Conservation (phyloP, 345 rosid genomes). For the Camelina neglecta region DNA sequence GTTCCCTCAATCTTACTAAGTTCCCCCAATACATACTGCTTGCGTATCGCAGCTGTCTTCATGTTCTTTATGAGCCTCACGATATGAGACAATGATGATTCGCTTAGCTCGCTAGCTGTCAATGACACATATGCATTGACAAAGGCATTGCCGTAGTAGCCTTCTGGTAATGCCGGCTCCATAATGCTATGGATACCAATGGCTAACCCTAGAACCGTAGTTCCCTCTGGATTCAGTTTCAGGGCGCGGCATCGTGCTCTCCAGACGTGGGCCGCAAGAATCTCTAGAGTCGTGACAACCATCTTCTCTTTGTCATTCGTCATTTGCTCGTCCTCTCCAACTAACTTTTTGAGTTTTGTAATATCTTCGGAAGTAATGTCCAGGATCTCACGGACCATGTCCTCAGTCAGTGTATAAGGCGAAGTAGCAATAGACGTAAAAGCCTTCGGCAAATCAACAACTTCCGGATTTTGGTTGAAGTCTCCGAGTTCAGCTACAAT, state of each 20-base stretch:
- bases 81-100: conserved; percentile 34
- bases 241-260: conserved; percentile 50
- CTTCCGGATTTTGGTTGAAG: not conserved
- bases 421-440: conserved; percentile 27
- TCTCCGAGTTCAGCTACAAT: not conserved
- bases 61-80: conserved; percentile 47
- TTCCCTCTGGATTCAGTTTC: conserved; percentile 43
- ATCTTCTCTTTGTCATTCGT: not conserved
- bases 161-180: conserved; percentile 49
- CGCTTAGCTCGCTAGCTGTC: conserved; percentile 42
- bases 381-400: conserved; percentile 43
- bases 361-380: conserved; percentile 39
- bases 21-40: conserved; percentile 13
- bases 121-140: conserved; percentile 16
- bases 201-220: conserved; percentile 15
- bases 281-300: conserved; percentile 51
- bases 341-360: conserved; percentile 37
- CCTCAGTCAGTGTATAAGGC: conserved; percentile 32
- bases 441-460: not conserved
- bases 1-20: conserved; percentile 36
- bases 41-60: conserved; percentile 36
- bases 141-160: conserved; percentile 57
- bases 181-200: conserved; percentile 41
- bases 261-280: conserved; percentile 52
- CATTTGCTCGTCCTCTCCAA: conserved; percentile 20